Base-by-base conservation (phyloP, 257 asterid genomes). In the Euphrasia confusa region DNA sequence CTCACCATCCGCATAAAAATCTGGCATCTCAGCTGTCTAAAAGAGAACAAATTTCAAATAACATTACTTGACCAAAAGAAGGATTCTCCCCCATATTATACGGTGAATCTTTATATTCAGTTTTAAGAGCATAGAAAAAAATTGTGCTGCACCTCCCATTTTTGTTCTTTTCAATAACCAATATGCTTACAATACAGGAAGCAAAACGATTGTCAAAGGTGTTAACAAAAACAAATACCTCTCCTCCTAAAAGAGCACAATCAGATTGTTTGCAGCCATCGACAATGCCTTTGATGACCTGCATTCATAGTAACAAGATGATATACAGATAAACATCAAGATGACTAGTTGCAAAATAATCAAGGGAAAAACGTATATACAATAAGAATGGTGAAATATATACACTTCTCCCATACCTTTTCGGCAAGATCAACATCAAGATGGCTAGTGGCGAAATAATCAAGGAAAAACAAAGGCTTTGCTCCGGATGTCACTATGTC, bases 401-500 rank as follows among this genome's bases (percentile, higher is more conserved):
- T 40, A 18, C 56, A 35, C n/a, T 24, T 27, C 24, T 24, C 21
- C 18, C 32, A 9, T 74, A 86, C 99, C 87, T 86, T 92, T 77
- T 92, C 99, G 10, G 99, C 99, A 72, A 92, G 95, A 74, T 92
- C 96, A 57, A 89, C 97, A 60, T 92, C 97, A 35, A 92, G 90
- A 50, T n/a, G 90, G 24, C 24, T 21, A 21, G 24, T 21, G 24
- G 24, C 24, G 24, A 21, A 21, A 21, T 21, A 21, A 21, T 72
- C 96, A 56, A 92, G 99, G 78, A 92, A 89, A 79, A 92, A 92
- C 72, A 86, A 79, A 54, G 99, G 99, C 81, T 86, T 92, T 28
- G 96, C 99, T 60, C 99, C 99, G 4, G 99, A 92, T 4, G 99
- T 92, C 83, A 92, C 76, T 28, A 89, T 89, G 77, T 92, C 99